These are phyloP conservation scores for Neofusicoccum umdonicola DNA, from an alignment of 2,329 filamentous ascomycete genomes.

Conservation along the genomic window DNA sequence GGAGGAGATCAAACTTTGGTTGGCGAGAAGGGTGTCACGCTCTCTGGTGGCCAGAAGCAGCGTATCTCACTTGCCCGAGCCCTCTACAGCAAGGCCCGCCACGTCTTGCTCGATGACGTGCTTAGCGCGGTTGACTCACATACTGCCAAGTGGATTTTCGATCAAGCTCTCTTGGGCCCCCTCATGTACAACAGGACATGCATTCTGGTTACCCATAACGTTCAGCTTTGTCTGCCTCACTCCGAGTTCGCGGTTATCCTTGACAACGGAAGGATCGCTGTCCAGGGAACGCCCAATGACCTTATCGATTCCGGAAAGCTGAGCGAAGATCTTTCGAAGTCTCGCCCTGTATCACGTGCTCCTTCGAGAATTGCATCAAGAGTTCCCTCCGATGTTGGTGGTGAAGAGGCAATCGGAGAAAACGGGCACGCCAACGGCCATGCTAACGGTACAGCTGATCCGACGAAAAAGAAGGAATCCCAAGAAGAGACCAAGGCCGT, in stretches of 20 bases:
- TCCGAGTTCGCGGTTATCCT: constrained; percentile 80
- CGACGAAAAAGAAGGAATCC: constrained; percentile 9
- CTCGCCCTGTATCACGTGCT: constrained; percentile 65
- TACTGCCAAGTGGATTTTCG: constrained; percentile 97
- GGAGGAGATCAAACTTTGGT: constrained; percentile 90
- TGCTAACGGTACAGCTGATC: constrained; percentile 47
- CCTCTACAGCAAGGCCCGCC: constrained; percentile 90
- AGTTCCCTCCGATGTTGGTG: constrained; percentile 71
- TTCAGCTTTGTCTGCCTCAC: constrained; percentile 78
- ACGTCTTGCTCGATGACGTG: constrained; percentile 90
- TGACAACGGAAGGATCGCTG: constrained; percentile 77
- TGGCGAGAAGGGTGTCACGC: constrained; percentile 93
- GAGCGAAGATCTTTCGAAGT: constrained; percentile 79
- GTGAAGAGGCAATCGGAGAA: constrained; percentile 46
- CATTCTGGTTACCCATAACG: constrained; percentile 93
- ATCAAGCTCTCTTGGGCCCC: constrained; percentile 83
- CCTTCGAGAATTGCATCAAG: constrained; percentile 75
- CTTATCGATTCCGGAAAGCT: constrained; percentile 85
- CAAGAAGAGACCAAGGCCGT: constrained; percentile 71
- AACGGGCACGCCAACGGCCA: constrained; percentile 41
- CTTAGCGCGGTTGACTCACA: constrained; percentile 96
- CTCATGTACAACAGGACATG: constrained; percentile 88
- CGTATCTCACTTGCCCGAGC: constrained; percentile 94
- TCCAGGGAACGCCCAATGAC: constrained; percentile 73
- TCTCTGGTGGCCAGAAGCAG: constrained; percentile 97